Evolutionary conservation across 768 basidiomycete genomes (phyloP).

Genomic region (Hebeloma cylindrosporum): DNA sequence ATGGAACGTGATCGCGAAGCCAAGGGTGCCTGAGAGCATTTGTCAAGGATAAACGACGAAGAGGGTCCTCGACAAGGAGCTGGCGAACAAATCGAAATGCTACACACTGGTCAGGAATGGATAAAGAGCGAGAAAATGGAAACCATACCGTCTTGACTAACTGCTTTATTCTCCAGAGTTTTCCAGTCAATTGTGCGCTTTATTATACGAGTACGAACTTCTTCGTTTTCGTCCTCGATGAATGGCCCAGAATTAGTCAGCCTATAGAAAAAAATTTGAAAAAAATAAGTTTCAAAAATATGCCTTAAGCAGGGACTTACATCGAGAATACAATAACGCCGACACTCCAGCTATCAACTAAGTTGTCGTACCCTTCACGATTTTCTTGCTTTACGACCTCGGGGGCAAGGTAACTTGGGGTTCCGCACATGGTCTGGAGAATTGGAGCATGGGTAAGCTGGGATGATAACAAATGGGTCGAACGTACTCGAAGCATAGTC

Average conservation of each 20-base stretch:
- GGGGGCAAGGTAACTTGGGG: constrained; percentile 90
- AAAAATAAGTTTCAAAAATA: constrained; percentile 4
- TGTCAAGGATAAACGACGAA: constrained; percentile 65
- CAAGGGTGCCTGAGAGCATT: constrained; percentile 76
- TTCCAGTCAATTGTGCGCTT: constrained; percentile 64
- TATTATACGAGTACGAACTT: constrained; percentile 61
- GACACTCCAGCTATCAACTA: constrained; percentile 96
- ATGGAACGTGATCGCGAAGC: constrained; percentile 47
- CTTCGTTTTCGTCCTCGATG: constrained; percentile 67
- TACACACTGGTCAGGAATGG: constrained; percentile 23
- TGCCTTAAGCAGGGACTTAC: constrained; percentile 41
- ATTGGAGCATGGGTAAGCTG: constrained; percentile 7
- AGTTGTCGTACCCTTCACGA: constrained; percentile 74
- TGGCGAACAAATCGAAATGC: constrained; percentile 64
- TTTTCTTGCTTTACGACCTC: constrained; percentile 77
- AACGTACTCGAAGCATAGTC: constrained; percentile 71
- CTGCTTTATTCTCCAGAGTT: constrained; percentile 36
- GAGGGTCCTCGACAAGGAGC: constrained; percentile 67
- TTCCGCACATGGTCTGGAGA: constrained; percentile 89
- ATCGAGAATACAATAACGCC: constrained; percentile 94
- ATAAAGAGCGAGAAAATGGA: not conserved
- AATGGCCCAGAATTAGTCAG: constrained; percentile 79
- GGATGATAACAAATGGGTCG: not conserved
- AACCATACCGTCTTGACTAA: constrained; percentile 50
- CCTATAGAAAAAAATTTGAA: constrained; percentile 40